Conservation (phyloP, 2,329 filamentous ascomycete species). For the Xylaria arbuscula region DNA sequence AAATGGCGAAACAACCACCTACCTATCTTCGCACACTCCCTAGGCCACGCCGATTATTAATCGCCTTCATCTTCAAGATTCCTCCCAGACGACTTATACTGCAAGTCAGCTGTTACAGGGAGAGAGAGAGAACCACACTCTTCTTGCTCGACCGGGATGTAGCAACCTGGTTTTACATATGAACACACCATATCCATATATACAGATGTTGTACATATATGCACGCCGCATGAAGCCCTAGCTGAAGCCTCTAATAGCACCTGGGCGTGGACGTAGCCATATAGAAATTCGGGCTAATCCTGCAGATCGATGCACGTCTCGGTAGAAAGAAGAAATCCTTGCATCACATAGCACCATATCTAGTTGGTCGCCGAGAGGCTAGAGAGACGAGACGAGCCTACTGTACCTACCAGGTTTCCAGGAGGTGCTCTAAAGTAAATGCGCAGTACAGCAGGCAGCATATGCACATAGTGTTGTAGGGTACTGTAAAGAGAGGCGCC, state of each 20-base stretch:
- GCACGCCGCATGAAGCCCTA: slow-evolving; percentile 24
- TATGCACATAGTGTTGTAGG: background rate
- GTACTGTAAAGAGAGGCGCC: background rate
- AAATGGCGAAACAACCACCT: slow-evolving; percentile 1
- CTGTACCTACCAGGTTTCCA: background rate
- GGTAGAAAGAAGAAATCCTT: slow-evolving; percentile 39
- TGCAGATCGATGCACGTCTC: slow-evolving; percentile 42
- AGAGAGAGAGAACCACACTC: background rate
- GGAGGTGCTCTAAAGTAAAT: background rate
- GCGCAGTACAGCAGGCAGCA: background rate
- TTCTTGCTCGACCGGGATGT: slow-evolving; percentile 2
- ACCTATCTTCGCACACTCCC: background rate
- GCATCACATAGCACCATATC: slow-evolving; percentile 18
- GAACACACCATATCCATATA: background rate
- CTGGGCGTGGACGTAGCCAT: slow-evolving; percentile 10
- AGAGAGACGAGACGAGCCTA: background rate
- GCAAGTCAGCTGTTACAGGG: background rate
- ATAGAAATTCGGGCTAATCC: slow-evolving; percentile 33
- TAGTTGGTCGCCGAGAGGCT: slow-evolving; percentile 5
- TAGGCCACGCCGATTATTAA: background rate
- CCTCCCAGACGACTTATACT: background rate
- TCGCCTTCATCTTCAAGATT: background rate
- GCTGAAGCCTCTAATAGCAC: slow-evolving; percentile 24
- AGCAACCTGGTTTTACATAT: background rate
- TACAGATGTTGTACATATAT: slow-evolving; percentile 3